Base-by-base conservation (phyloP, 192 early-diverging fungal species). In the Dimargaris xerosporica region DNA sequence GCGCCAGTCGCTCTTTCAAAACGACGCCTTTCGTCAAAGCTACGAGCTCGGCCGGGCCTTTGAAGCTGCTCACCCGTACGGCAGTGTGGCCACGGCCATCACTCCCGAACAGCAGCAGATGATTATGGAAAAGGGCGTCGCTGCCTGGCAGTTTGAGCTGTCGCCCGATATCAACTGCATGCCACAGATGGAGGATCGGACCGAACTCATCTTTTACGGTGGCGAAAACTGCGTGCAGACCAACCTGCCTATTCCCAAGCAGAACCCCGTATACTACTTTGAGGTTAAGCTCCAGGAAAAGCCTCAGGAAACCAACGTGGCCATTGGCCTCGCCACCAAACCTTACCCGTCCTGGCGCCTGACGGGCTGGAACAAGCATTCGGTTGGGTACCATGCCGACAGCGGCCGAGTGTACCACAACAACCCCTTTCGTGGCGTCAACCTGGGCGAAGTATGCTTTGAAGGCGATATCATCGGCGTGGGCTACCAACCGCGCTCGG, bases 211-310 rank as follows among this genome's bases (percentile, higher is more conserved):
- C 62, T 88, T 90, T 63, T 82, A 80, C 66, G 76, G 80, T 48
- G 80, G 79, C 52, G 84, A 84, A 53, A 73, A 82, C 70, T 85
- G 81, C 66, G 83, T 90, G 46, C 85, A 87, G 63, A 88, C 88
- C 9, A 90, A 90, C 67, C 66, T 90, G 62, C 88, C 88, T 4
- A 69, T 90, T 62, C 88, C 88, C 60, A 86, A 84, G 68, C 75
- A 78, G 29, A 85, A 86, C 70, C 82, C 86, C 54, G 83, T 90
- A 23, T 88, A 88, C 73, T 90, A 90, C 68, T 90, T 85, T 80
- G 88, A 90, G 65, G 81, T 82, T 53, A 88, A 88, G 67, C 74
- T 88, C 68, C 81, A 80, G 69, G 86, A 88, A 71, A 86, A 85
- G 65, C 82, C 83, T 31, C 64, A 68, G 0, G 80, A 76, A 26